These are phyloP conservation scores for Calocybe gangraenosa DNA, from an alignment of 768 basidiomycete genomes.

Conservation along the genomic window DNA sequence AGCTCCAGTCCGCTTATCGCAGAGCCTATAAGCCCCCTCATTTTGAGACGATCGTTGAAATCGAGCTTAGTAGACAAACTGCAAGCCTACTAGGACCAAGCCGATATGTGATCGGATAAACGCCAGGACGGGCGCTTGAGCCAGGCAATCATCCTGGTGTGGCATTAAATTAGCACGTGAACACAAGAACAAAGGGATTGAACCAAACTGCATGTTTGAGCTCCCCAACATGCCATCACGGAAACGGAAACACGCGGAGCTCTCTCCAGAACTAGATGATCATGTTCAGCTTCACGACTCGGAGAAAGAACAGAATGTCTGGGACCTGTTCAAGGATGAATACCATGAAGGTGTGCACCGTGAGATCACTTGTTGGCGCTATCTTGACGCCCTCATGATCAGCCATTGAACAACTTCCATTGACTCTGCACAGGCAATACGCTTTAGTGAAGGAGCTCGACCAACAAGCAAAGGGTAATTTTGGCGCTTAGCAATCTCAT, in stretches of 20 bases:
- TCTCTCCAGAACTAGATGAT: constrained; percentile 26
- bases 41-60: neutral
- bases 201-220: too few species aligned
- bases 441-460: constrained; percentile 72
- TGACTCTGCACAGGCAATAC: constrained; percentile 69
- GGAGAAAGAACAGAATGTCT: constrained; percentile 60
- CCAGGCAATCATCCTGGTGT: too few species aligned
- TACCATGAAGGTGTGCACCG: constrained; percentile 63
- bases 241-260: constrained; percentile 47
- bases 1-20: constrained; percentile 32
- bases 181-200: too few species aligned
- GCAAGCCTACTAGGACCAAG: neutral
- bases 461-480: constrained; percentile 53
- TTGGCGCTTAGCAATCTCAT: constrained; percentile 9
- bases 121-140: constrained; percentile 7
- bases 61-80: neutral
- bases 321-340: constrained; percentile 76
- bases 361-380: neutral
- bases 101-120: constrained; percentile 10
- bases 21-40: constrained; percentile 18
- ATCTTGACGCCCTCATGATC: constrained; percentile 3
- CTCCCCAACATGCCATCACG: constrained; percentile 29
- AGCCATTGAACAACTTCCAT: constrained; percentile 79
- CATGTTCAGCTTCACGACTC: constrained; percentile 17
- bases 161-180: too few species aligned